Evolutionary conservation across 2,329 filamentous ascomycete species (phyloP).

Genomic region (Trichoderma sp.): DNA sequence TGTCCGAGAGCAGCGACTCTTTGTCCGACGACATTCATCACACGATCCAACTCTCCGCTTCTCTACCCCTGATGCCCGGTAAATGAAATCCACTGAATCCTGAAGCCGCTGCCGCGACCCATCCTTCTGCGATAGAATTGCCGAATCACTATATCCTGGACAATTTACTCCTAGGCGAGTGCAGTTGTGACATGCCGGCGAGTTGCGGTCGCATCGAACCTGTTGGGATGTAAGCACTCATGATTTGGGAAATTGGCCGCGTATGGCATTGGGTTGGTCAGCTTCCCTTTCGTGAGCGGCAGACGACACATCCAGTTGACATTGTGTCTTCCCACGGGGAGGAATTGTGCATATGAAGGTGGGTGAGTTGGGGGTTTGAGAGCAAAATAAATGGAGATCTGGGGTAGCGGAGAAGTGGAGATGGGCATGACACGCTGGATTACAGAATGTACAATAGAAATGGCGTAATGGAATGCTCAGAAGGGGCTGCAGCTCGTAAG

Average conservation of each 20-base stretch:
- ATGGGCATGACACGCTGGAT: constrained; percentile 6
- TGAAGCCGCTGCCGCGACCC: constrained; percentile 14
- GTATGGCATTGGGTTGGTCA: constrained; percentile 7
- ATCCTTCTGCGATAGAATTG: constrained; percentile 12
- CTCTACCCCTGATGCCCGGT: constrained; percentile 20
- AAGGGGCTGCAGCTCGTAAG: background rate
- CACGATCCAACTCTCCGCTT: constrained; percentile 21
- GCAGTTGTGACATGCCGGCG: constrained; percentile 20
- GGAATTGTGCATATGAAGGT: constrained; percentile 17
- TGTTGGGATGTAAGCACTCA: constrained; percentile 12
- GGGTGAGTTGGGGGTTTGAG: constrained; percentile 20
- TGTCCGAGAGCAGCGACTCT: constrained; percentile 21
- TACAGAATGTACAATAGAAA: constrained; percentile 7
- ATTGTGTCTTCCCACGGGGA: constrained; percentile 9
- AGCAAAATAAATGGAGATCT: constrained; percentile 22
- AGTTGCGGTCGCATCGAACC: constrained; percentile 24
- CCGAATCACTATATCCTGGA: constrained; percentile 18
- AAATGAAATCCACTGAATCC: constrained; percentile 20
- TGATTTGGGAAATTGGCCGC: background rate
- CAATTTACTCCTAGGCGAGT: constrained; percentile 21
- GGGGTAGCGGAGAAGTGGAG: constrained; percentile 26
- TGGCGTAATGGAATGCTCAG: constrained; percentile 19
- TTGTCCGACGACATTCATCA: constrained; percentile 18
- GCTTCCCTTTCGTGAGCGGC: constrained; percentile 24
- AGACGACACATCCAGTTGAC: constrained; percentile 25